These are phyloP conservation scores for Cryptosporidium meleagridis DNA, from an alignment of 169 alveolate genomes.

Conservation along the genomic window DNA sequence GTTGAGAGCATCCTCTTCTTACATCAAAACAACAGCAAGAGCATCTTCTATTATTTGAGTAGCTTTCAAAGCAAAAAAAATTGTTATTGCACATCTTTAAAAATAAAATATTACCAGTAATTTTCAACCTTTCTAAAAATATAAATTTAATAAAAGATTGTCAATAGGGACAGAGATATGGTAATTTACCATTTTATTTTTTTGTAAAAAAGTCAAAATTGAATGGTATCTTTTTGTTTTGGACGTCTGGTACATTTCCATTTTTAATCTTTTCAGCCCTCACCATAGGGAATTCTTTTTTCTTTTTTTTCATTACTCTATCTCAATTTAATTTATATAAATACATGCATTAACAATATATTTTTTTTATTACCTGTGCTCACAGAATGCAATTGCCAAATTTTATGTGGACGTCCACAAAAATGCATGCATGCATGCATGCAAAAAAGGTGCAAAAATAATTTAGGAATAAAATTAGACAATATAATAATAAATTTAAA, in stretches of 20 bases:
- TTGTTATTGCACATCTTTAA: neutral
- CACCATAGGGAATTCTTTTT: neutral
- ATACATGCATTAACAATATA: neutral
- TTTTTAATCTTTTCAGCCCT: neutral
- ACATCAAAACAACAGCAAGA: slow-evolving; percentile 5
- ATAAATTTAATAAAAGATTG: neutral
- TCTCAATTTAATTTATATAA: neutral
- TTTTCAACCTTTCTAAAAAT: neutral
- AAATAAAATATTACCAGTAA: neutral
- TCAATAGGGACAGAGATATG: neutral
- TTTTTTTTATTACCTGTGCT: neutral
- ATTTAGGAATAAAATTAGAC: neutral
- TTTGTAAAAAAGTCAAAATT: neutral
- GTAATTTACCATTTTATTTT: neutral
- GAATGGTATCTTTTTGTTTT: neutral
- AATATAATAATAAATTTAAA: neutral
- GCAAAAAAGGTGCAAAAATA: neutral
- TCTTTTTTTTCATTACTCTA: neutral
- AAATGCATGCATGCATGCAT: neutral
- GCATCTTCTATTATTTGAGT: neutral
- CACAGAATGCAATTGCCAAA: neutral
- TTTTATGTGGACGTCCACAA: neutral
- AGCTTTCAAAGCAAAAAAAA: neutral
- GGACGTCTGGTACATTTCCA: neutral
- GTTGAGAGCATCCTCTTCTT: slow-evolving; percentile 20